Conservation (phyloP, 257 asterid species). For the Nicotiana sylvestris region DNA sequence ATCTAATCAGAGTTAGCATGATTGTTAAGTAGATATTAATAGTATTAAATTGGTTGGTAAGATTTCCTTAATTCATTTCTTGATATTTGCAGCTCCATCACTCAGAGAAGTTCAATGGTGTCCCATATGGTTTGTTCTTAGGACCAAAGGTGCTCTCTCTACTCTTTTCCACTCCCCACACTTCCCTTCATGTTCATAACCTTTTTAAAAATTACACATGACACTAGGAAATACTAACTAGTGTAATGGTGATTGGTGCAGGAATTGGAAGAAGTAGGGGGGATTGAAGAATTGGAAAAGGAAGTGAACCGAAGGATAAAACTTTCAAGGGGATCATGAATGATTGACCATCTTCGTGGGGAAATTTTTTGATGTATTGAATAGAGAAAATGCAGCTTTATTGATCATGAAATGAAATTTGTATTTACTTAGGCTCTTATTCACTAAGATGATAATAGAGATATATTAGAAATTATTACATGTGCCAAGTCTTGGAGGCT, state of each 20-base stretch:
- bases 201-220: neutral
- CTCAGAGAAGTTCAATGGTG: slow-evolving; percentile 85
- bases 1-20: neutral
- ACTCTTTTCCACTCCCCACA: too few relatives aligned
- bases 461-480: neutral
- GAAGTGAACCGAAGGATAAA: slow-evolving; percentile 59
- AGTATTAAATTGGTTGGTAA: neutral
- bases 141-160: slow-evolving; percentile 62
- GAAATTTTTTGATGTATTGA: neutral
- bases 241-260: slow-evolving; percentile 23
- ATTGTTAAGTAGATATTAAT: neutral
- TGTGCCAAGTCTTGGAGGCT: neutral
- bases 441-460: neutral
- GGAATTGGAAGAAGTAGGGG: slow-evolving; percentile 93
- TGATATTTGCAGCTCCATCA: slow-evolving; percentile 87
- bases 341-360: neutral
- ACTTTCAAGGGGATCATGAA: slow-evolving; percentile 43
- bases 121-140: slow-evolving; percentile 84
- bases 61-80: neutral
- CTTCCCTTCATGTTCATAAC: neutral
- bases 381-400: neutral
- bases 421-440: slow-evolving; percentile 3
- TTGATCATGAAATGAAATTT: neutral
- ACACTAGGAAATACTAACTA: neutral
- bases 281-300: slow-evolving; percentile 65